phyloP scores from a whole-genome alignment of 1,139 yeast species.

The Suhomyces bokatorum region DNA sequence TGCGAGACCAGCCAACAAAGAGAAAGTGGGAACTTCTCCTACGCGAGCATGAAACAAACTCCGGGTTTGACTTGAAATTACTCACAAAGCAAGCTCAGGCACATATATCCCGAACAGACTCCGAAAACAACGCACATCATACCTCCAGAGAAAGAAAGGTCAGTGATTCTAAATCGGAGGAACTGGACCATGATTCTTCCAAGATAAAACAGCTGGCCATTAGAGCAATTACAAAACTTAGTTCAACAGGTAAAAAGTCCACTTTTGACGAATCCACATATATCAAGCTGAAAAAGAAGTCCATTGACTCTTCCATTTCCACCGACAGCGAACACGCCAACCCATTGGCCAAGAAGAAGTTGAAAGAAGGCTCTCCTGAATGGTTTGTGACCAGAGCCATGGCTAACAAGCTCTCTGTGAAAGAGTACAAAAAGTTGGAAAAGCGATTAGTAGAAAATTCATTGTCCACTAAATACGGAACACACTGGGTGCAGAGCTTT shows the following conservation, averaged over 20 bases:
- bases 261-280: slow-evolving; percentile 14
- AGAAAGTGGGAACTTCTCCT: slow-evolving; percentile 51
- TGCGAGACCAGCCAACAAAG: slow-evolving; percentile 34
- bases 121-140: slow-evolving; percentile 2
- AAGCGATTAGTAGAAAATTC: slow-evolving; percentile 31
- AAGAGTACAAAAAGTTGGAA: slow-evolving; percentile 39
- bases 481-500: slow-evolving; percentile 35
- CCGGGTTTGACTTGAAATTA: slow-evolving; percentile 35
- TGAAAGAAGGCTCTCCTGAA: slow-evolving; percentile 44
- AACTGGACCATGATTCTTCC: slow-evolving; percentile 8
- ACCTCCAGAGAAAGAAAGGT: neutral
- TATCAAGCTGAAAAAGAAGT: slow-evolving; percentile 16
- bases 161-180: slow-evolving; percentile 4
- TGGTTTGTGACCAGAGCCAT: slow-evolving; percentile 45
- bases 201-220: slow-evolving; percentile 15
- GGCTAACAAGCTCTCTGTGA: slow-evolving; percentile 34
- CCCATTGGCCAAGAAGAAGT: slow-evolving; percentile 19
- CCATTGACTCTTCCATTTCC: slow-evolving; percentile 16
- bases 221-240: slow-evolving; percentile 16
- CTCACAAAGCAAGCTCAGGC: slow-evolving; percentile 17
- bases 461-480: slow-evolving; percentile 19
- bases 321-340: slow-evolving; percentile 12
- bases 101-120: slow-evolving; percentile 5
- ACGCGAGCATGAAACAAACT: slow-evolving; percentile 42
- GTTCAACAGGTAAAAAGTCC: slow-evolving; percentile 15